Conservation (phyloP, 106 monocot species). For the Ottelia alismoides region DNA sequence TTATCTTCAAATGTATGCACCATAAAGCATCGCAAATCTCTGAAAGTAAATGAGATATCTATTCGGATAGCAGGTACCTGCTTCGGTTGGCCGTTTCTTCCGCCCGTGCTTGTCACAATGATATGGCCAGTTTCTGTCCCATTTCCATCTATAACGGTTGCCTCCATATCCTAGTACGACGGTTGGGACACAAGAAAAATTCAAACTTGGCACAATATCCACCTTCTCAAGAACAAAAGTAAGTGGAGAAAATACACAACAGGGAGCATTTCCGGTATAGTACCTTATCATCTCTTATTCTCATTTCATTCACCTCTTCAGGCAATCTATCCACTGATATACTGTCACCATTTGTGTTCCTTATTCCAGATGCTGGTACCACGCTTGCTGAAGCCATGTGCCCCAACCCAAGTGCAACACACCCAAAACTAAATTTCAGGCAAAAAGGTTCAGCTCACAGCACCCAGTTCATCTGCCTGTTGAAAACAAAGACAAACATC, state of each 20-base stretch:
- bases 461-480: not conserved
- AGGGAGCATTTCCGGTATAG: no score
- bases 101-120: constrained; percentile 15
- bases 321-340: constrained; percentile 4
- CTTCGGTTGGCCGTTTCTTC: constrained; percentile 12
- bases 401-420: not conserved
- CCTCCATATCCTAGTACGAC: constrained; percentile 7
- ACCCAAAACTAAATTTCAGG: not conserved
- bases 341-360: constrained; percentile 3
- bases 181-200: no score
- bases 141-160: constrained; percentile 11
- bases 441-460: no score
- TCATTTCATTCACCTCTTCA: constrained; percentile 14
- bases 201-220: no score
- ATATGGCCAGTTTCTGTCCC: constrained; percentile 14
- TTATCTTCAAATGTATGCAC: no score
- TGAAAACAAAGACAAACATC: not conserved
- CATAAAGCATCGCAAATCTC: no score
- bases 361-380: constrained; percentile 3
- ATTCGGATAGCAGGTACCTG: no score
- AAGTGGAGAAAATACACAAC: no score
- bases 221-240: no score
- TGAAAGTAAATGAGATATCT: no score
- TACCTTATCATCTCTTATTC: constrained; percentile 11
- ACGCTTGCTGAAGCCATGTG: constrained; percentile 5